Base-by-base conservation (phyloP, 768 basidiomycete species). In the Dioszegia aurantiaca region DNA sequence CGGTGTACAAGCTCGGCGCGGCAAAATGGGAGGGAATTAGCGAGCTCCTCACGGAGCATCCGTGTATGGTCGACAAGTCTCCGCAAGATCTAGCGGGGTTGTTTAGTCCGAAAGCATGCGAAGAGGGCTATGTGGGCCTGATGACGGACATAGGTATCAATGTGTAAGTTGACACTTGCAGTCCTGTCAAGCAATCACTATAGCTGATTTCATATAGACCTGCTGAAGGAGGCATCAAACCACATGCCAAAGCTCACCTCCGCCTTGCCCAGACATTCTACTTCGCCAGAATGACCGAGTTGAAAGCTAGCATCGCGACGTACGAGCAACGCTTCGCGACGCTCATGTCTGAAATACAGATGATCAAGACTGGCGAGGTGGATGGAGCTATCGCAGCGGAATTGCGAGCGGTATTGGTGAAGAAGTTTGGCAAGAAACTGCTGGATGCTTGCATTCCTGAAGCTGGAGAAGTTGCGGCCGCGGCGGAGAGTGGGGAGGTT, bases 281-380 rank as follows among this genome's bases (percentile, higher is more conserved):
- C 69, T 77, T 81, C 39, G 80, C 81, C 4, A 86, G 91, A 28
- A 80, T 90, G 36, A 70, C 81, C 17, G 88, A 94, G 65, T 79
- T 95, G 3, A 83, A 84, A 56, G 80, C 80, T n/a, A 80, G 86
- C 42, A 89, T 95, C 39, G 68, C 81, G 30, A 81, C 78, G 1
- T 87, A 92, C 70, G 92, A 94, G 77, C 73, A 77, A 27, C 84
- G 82, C 57, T 95, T 92, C 83, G 88, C 84, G 88, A 87, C 69
- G 26, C 79, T 91, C 14, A 80, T 85, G 19, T 77, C 81, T 2
- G 90, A 93, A 76, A 88, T 92, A 43, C 84, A 88, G 48, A 84
- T 84, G 1, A 87, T 91, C 60, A 84, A 85, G 26, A 78, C 81
- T 12, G 88, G 89, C 0, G 75, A 77, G 52, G 84, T 85, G 83